Conservation (phyloP, 2,329 filamentous ascomycete species). For the Talaromyces pinophilus region DNA sequence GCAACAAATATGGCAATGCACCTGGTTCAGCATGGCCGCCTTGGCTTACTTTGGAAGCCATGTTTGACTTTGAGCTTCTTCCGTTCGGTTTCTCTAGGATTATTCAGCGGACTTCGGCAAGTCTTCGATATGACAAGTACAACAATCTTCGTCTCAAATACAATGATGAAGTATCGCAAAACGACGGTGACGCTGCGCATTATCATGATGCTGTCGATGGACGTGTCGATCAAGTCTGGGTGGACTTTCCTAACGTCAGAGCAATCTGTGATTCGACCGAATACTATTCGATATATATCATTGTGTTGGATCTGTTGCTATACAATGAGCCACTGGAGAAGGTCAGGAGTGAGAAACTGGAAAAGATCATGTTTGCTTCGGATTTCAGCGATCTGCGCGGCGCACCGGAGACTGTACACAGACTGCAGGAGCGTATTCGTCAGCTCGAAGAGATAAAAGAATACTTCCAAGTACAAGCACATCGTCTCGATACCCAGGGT, state of each 20-base stretch:
- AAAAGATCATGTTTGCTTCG: constrained; percentile 98
- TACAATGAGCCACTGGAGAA: constrained; percentile 97
- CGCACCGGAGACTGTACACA: constrained; percentile 87
- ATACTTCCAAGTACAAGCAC: constrained; percentile 90
- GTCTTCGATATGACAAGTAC: constrained; percentile 94
- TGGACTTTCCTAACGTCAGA: constrained; percentile 90
- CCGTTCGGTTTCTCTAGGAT: constrained; percentile 98
- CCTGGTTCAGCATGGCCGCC: constrained; percentile 89
- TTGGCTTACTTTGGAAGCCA: constrained; percentile 97
- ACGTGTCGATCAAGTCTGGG: constrained; percentile 93
- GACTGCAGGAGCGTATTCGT: constrained; percentile 86
- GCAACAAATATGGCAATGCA: constrained; percentile 85
- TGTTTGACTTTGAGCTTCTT: constrained; percentile 93
- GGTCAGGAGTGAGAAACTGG: constrained; percentile 88
- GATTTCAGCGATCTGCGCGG: constrained; percentile 97
- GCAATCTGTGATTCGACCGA: constrained; percentile 97
- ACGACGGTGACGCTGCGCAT: constrained; percentile 50
- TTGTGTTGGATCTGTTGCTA: constrained; percentile 90
- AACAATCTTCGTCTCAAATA: constrained; percentile 96
- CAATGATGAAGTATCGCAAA: constrained; percentile 82
- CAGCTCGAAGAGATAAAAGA: constrained; percentile 95
- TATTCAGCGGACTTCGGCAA: constrained; percentile 93
- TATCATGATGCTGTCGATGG: constrained; percentile 59
- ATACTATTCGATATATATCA: constrained; percentile 98
- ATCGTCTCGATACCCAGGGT: constrained; percentile 80